phyloP scores from a whole-genome alignment of 2,329 filamentous ascomycete species.

The Thelonectria blattea region DNA sequence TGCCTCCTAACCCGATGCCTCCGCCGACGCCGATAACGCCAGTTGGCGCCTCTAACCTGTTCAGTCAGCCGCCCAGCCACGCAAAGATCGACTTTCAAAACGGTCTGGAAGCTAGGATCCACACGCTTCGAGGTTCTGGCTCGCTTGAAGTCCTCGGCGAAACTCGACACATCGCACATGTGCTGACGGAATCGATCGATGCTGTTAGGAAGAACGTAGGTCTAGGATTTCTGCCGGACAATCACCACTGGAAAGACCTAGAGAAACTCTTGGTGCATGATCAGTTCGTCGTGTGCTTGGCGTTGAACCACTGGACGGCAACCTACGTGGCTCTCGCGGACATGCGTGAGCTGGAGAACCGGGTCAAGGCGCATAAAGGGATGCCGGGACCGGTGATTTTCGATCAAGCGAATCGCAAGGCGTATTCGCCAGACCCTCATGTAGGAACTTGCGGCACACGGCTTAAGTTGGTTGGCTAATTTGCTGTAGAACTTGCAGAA shows the following conservation, averaged over 20 bases:
- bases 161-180: conserved; percentile 19
- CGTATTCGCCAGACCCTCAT: conserved; percentile 38
- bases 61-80: conserved; percentile 32
- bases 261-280: conserved; percentile 34
- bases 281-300: conserved; percentile 42
- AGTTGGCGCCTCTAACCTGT: conserved; percentile 25
- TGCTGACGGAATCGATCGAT: conserved; percentile 37
- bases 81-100: conserved; percentile 38
- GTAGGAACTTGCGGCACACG: conserved; percentile 37
- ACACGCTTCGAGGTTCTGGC: conserved; percentile 19
- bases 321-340: conserved; percentile 39
- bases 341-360: conserved; percentile 35
- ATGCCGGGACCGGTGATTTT: conserved; percentile 38
- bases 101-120: conserved; percentile 21
- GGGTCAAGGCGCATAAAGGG: conserved; percentile 35
- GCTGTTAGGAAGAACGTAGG: conserved; percentile 31
- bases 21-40: background rate
- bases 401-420: conserved; percentile 27
- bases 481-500: conserved; percentile 42
- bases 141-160: conserved; percentile 6
- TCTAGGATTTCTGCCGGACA: conserved; percentile 42
- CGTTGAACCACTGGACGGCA: conserved; percentile 36
- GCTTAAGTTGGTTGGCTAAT: conserved; percentile 14
- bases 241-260: conserved; percentile 45
- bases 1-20: background rate